A percentile compares a stretch with the other conserved stretches of the same genome.
Conservation (phyloP, 2,329 filamentous ascomycete genomes). For the Fusarium sp. region DNA sequence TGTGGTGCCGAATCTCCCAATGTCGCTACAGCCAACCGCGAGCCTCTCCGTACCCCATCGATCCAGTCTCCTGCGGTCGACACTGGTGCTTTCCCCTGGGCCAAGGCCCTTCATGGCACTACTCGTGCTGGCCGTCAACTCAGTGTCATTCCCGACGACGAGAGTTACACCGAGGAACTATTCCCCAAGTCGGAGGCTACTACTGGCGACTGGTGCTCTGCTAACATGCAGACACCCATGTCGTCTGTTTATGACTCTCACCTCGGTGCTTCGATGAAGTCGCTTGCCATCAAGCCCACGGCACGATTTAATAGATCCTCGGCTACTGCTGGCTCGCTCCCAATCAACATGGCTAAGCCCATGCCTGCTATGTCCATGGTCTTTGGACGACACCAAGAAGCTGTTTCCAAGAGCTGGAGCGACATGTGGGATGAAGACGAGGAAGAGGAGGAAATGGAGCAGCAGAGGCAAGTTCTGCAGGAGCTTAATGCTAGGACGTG, state of each 20-base stretch:
- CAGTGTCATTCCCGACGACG: conserved; percentile 83
- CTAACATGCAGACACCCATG: conserved; percentile 77
- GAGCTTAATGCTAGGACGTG: conserved; percentile 78
- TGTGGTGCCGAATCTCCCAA: conserved; percentile 82
- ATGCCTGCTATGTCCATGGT: conserved; percentile 78
- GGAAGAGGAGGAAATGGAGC: conserved; percentile 72
- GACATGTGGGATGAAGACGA: conserved; percentile 96
- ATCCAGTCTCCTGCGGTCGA: conserved; percentile 87
- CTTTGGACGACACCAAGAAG: conserved; percentile 79
- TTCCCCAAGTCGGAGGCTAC: conserved; percentile 80
- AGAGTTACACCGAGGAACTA: conserved; percentile 83
- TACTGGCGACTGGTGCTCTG: conserved; percentile 80
- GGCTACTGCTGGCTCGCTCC: conserved; percentile 73
- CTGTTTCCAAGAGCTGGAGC: conserved; percentile 98
- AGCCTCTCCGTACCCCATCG: conserved; percentile 94
- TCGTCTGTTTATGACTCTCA: conserved; percentile 86
- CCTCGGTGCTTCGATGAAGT: conserved; percentile 82
- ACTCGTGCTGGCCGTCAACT: conserved; percentile 82
- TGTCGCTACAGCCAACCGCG: conserved; percentile 86
- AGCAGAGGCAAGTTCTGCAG: conserved; percentile 63
- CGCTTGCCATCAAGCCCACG: conserved; percentile 65
- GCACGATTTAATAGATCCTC: conserved; percentile 56
- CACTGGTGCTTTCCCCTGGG: conserved; percentile 90
- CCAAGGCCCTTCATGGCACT: conserved; percentile 83
- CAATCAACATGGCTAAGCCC: conserved; percentile 82